These are phyloP conservation scores for Cicer pinnatifidum DNA, from an alignment of 306 rosid species.

Conservation along the genomic window DNA sequence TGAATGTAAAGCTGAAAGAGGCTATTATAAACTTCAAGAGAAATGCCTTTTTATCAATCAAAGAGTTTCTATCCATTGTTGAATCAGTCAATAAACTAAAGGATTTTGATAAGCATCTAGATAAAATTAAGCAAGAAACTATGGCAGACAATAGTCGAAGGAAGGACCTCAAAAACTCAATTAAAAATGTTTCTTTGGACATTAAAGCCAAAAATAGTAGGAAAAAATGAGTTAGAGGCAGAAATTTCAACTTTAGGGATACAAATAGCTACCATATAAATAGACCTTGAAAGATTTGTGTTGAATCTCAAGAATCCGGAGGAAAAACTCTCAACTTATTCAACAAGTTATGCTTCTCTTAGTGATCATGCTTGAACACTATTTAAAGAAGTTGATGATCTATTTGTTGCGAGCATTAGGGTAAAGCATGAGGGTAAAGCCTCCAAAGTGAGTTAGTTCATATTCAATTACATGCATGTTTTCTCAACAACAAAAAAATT, in stretches of 20 bases:
- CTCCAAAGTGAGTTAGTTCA: not conserved
- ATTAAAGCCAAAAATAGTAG: not conserved
- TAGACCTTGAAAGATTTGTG: slow-evolving; percentile 3
- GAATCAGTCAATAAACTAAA: slow-evolving; percentile 17
- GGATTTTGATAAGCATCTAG: not conserved
- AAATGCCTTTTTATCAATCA: not conserved
- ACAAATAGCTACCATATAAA: not conserved
- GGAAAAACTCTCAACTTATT: not conserved
- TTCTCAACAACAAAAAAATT: too few species aligned
- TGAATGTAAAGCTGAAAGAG: not conserved
- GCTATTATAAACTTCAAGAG: slow-evolving; percentile 6
- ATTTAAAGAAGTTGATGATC: not conserved
- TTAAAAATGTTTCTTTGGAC: not conserved
- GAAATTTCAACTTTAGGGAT: slow-evolving; percentile 18
- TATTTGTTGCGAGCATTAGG: not conserved
- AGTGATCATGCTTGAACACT: not conserved
- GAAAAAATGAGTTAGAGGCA: slow-evolving; percentile 15
- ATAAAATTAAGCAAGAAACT: slow-evolving; percentile 12
- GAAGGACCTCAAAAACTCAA: not conserved
- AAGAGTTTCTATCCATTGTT: not conserved
- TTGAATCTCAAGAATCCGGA: not conserved
- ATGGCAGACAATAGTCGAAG: not conserved
- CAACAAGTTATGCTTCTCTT: not conserved
- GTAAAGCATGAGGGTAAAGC: not conserved
- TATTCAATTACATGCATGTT: too few species aligned